phyloP scores from a whole-genome alignment of 2,329 filamentous ascomycete species.

The Paracamarosporium sp. region DNA sequence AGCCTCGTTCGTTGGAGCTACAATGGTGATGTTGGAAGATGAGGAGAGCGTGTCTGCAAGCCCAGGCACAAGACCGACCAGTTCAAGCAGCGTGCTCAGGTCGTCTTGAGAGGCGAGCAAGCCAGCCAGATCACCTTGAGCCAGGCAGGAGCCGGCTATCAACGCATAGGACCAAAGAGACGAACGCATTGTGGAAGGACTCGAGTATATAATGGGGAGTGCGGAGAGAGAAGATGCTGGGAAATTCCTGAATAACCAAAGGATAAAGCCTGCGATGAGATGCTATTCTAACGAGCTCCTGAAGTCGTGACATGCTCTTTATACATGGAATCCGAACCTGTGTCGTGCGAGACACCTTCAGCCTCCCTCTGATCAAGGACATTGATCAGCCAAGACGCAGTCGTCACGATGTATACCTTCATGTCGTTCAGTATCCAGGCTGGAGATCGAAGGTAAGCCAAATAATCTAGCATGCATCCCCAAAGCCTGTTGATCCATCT shows the following conservation, averaged over 20 bases:
- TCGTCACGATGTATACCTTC: not conserved
- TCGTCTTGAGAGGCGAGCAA: conserved; percentile 39
- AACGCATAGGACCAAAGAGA: conserved; percentile 23
- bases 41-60: conserved; percentile 46
- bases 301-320: not conserved
- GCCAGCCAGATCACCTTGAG: conserved; percentile 38
- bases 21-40: conserved; percentile 60
- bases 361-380: not conserved
- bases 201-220: conserved; percentile 2
- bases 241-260: not conserved
- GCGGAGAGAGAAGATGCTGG: not conserved
- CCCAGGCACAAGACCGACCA: conserved; percentile 47
- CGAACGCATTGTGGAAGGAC: conserved; percentile 23
- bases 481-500: not conserved
- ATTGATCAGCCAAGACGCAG: not conserved
- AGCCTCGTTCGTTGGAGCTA: conserved; percentile 64
- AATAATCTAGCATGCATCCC: not conserved
- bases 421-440: not conserved
- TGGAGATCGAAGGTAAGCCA: not conserved
- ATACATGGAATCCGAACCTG: not conserved
- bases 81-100: conserved; percentile 40
- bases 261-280: not conserved
- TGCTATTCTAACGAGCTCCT: not conserved
- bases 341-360: not conserved
- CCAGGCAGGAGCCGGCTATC: conserved; percentile 29